These are phyloP conservation scores for Pelargonium cotyledonis DNA, from an alignment of 441 rosid species.

Conservation along the genomic window DNA sequence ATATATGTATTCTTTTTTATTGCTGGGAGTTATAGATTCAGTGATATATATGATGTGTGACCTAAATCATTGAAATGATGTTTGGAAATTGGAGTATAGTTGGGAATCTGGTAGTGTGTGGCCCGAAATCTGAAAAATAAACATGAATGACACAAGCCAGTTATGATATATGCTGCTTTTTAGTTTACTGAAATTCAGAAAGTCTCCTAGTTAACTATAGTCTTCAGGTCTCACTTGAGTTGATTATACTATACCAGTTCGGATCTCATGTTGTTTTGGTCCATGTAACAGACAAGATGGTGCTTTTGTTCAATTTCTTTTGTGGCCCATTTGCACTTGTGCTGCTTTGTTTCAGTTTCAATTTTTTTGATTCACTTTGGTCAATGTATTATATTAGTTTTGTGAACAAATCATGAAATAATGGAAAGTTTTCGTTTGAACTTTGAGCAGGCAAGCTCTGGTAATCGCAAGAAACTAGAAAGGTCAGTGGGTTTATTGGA, in stretches of 20 bases:
- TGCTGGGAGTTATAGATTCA: no score
- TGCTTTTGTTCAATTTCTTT: constrained; percentile 1
- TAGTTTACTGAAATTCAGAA: background rate
- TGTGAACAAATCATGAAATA: background rate
- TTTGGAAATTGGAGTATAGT: background rate
- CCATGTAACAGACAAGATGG: background rate
- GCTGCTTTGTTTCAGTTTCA: no score
- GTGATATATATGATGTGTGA: no score
- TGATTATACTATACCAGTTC: background rate
- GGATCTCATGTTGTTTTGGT: background rate
- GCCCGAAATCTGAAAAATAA: background rate
- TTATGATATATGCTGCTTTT: background rate
- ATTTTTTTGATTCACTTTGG: no score
- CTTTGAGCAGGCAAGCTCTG: constrained; percentile 2
- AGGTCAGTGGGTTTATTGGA: background rate
- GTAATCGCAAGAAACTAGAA: background rate
- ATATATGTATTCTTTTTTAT: no score
- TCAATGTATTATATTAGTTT: background rate
- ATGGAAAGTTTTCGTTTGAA: background rate
- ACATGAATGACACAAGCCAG: background rate
- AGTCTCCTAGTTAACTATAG: background rate
- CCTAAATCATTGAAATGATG: no score
- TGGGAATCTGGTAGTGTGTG: background rate
- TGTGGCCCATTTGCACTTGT: background rate
- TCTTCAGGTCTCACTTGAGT: background rate